Percentiles rank a stretch among this genome's conserved stretches.
Conservation (phyloP, 371 early-diverging fungal genomes). For the Mortierella sp. region DNA sequence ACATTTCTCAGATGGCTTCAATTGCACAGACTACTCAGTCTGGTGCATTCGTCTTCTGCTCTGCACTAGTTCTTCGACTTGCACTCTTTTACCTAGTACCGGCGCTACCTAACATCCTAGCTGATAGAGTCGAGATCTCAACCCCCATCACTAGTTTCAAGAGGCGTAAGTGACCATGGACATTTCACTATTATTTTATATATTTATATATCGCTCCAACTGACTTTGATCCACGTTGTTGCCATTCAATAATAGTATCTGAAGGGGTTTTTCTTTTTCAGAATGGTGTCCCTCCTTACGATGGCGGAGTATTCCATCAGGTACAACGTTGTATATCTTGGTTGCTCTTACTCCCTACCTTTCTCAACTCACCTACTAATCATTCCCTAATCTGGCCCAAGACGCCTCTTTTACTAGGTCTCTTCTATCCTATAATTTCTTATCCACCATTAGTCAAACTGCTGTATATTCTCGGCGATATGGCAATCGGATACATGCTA, state of each 20-base stretch:
- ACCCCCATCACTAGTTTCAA: conserved; percentile 92
- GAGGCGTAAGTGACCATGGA: conserved; percentile 67
- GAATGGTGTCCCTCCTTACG: conserved; percentile 87
- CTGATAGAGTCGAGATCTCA: conserved; percentile 77
- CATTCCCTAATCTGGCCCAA: conserved; percentile 24
- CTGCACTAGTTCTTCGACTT: conserved; percentile 59
- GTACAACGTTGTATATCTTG: conserved; percentile 54
- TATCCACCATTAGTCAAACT: conserved; percentile 68
- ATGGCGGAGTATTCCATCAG: conserved; percentile 91
- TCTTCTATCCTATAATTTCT: conserved; percentile 71
- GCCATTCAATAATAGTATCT: conserved; percentile 67
- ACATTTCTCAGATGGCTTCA: conserved; percentile 2
- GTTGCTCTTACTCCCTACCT: neutral
- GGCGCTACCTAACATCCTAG: conserved; percentile 59
- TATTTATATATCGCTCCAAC: neutral
- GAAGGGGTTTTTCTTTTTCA: conserved; percentile 90
- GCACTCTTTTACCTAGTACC: conserved; percentile 65
- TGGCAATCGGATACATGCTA: conserved; percentile 70
- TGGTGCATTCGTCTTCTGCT: conserved; percentile 21
- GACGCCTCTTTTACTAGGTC: conserved; percentile 82
- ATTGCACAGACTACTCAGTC: neutral
- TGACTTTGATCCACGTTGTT: neutral
- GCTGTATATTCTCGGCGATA: conserved; percentile 74
- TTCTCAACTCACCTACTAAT: neutral
- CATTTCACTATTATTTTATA: no score